Evolutionary conservation across 208 protist species (phyloP).

Genomic region (Crithidia bombi): DNA sequence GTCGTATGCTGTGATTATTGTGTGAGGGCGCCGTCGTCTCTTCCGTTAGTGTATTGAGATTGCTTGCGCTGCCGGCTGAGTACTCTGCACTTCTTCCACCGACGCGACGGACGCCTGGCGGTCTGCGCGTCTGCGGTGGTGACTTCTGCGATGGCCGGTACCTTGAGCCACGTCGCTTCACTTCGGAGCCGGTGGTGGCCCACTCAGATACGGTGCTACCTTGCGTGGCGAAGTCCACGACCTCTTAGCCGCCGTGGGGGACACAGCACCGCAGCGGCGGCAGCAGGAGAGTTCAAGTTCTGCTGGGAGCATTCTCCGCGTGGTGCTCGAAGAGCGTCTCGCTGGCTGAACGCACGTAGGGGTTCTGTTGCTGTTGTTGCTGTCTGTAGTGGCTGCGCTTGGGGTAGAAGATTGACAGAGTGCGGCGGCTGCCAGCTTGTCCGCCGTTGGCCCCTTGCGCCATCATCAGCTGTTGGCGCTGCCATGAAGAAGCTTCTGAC

Average conservation of each 20-base stretch:
- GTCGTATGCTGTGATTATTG: no score
- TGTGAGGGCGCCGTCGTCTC: no score
- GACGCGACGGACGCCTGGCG: no score
- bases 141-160: not conserved
- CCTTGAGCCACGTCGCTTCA: not conserved
- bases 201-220: not conserved
- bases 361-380: not conserved
- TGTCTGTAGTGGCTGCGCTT: not conserved
- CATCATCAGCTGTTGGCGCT: constrained; percentile 6
- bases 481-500: not conserved
- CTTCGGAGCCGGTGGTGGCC: not conserved
- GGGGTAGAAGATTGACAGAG: not conserved
- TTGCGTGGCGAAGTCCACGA: not conserved
- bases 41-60: no score
- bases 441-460: not conserved
- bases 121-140: not conserved
- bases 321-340: no score
- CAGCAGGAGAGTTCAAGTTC: no score
- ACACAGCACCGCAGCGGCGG: no score
- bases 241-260: no score
- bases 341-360: not conserved
- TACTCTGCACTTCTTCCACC: no score
- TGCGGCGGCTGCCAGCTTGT: not conserved
- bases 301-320: no score
- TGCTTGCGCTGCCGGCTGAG: no score